Conservation (phyloP, 176 grass and related monocot genomes). For the Aegilops bicornis region DNA sequence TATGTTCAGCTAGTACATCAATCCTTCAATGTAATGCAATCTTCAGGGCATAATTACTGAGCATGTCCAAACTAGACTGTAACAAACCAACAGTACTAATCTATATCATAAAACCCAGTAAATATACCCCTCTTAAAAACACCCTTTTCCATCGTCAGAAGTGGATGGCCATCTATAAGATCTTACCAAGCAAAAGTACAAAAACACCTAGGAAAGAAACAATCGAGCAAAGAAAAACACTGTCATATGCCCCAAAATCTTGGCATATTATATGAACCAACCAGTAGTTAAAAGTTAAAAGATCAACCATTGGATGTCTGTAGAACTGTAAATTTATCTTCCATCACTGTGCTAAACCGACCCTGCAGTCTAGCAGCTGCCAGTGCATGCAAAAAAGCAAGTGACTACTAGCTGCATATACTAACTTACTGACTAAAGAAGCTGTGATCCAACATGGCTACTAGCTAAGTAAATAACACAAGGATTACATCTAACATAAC, state of each 20-base stretch:
- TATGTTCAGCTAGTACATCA: constrained; percentile 5
- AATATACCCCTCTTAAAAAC: constrained; percentile 1
- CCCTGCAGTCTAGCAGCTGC: not conserved
- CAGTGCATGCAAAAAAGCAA: not conserved
- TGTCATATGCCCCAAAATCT: not conserved
- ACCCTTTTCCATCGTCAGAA: not conserved
- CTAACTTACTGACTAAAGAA: not conserved
- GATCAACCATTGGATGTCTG: not conserved
- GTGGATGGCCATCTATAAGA: not conserved
- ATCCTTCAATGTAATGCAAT: constrained; percentile 5
- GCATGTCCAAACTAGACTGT: constrained; percentile 14
- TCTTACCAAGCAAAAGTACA: not conserved
- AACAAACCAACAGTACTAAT: not conserved
- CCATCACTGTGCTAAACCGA: not conserved
- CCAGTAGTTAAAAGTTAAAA: constrained; percentile 4
- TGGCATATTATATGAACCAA: not conserved
- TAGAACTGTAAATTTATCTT: not conserved
- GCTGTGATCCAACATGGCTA: not conserved
- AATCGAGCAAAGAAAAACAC: not conserved
- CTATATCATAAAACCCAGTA: constrained; percentile 6
- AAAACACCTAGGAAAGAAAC: not conserved
- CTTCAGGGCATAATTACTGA: not conserved
- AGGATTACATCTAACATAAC: not conserved
- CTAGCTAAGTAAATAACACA: not conserved
- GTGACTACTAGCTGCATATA: not conserved